Conservation (phyloP, 352 stramenopile genomes). For the Globisporangium rhizosaccharum region DNA sequence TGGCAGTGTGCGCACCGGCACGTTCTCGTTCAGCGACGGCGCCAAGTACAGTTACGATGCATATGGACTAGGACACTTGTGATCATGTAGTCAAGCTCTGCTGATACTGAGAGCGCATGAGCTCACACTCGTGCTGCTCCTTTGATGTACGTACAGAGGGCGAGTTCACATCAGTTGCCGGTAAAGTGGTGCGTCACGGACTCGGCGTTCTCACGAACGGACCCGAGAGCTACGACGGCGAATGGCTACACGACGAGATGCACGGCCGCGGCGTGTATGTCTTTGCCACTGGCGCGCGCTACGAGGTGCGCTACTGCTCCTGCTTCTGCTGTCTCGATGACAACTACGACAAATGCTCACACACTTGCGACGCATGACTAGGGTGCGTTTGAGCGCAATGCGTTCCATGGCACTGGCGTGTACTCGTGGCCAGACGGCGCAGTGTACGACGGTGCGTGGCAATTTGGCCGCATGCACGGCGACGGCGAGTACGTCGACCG, state of each 20-base stretch:
- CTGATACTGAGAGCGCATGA: background rate
- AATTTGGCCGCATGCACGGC: constrained; percentile 69
- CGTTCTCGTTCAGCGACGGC: constrained; percentile 66
- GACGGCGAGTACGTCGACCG: constrained; percentile 65
- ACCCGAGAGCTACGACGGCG: constrained; percentile 56
- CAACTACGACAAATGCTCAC: background rate
- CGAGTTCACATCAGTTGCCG: constrained; percentile 31
- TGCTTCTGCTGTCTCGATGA: background rate
- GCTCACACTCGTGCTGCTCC: background rate
- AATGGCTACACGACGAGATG: constrained; percentile 67
- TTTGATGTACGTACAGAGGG: constrained; percentile 23
- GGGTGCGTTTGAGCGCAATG: constrained; percentile 60
- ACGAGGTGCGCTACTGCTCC: constrained; percentile 30
- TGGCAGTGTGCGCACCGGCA: constrained; percentile 27
- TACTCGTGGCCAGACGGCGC: constrained; percentile 73
- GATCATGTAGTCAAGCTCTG: background rate
- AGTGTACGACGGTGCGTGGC: constrained; percentile 53
- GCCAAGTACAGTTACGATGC: constrained; percentile 42
- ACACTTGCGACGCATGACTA: background rate
- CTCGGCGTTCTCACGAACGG: constrained; percentile 42
- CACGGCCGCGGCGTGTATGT: constrained; percentile 52
- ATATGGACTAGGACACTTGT: too few species aligned
- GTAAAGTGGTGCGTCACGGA: constrained; percentile 47
- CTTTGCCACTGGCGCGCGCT: constrained; percentile 66
- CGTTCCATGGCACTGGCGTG: constrained; percentile 51